Evolutionary conservation across 768 basidiomycete genomes (phyloP), one percentile per base, ranked within the genome.

Genomic region (Lepiota venenata): DNA sequence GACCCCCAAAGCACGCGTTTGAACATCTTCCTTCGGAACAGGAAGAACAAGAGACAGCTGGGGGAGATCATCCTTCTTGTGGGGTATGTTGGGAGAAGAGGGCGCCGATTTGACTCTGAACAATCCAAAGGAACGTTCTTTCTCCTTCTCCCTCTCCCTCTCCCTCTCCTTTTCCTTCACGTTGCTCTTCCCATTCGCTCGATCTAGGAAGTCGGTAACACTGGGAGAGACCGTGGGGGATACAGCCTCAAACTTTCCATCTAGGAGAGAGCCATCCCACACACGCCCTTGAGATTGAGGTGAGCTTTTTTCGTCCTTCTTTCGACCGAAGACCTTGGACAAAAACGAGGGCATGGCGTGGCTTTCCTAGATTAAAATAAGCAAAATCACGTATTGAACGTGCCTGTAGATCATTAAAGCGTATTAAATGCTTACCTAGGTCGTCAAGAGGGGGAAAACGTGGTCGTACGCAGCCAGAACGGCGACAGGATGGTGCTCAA

Each of bases 321-420:
- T 88, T 70, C 87, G 81, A 71, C 83, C 83, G 62, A 89, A 85
- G 61, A 90, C 84, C 65, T 87, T 90, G 69, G 84, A 82, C 64
- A 90, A 69, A 74, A 90, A 88, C 58, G 85, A 84, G 68, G 85
- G 75, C 78, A 80, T 80, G 66, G 68, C 65, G 71, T 70, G 67
- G 67, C 63, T 63, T 60, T 62, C 53, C 45, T 37, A 40, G 45
- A 52, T 50, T 46, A 47, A 50, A 54, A 56, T 35, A 47, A 58
- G 27, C 25, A 14, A 38, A 27, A 46, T 29, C 44, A 53, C 43
- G 37, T 54, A 54, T 54, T 39, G 46, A 40, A 47, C 39, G 53
- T 55, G 46, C n/a, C 29, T 15, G 27, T 14, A 6, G 39, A 48
- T 55, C 21, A 55, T 42, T 16, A 47, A 54, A 18, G 11, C 37